phyloP scores from a whole-genome alignment of 169 alveolate genomes.

The Plasmodium ovale region DNA sequence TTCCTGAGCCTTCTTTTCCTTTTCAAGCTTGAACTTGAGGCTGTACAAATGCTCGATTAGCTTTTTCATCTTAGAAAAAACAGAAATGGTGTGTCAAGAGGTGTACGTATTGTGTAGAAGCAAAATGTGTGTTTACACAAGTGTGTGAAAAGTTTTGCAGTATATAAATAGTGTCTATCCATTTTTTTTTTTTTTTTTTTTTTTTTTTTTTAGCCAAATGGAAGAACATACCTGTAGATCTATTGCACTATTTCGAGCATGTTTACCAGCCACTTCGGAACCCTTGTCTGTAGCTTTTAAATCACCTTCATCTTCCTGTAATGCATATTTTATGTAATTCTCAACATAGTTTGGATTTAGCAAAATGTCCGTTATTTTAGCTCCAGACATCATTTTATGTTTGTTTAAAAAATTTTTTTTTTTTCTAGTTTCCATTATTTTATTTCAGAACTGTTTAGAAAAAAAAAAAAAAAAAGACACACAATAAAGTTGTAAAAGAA shows the following conservation, averaged over 20 bases:
- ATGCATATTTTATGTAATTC: slow-evolving; percentile 13
- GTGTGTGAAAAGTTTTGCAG: background rate
- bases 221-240: slow-evolving; percentile 30
- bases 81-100: background rate
- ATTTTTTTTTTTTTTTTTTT: no score
- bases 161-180: no score
- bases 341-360: slow-evolving; percentile 20
- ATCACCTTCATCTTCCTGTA: background rate
- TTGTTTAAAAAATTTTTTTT: slow-evolving; percentile 5
- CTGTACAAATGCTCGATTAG: slow-evolving; percentile 49
- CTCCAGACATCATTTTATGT: background rate
- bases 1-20: slow-evolving; percentile 47
- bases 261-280: background rate
- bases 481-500: background rate
- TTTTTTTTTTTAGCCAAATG: no score
- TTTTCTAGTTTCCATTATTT: slow-evolving; percentile 6
- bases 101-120: background rate
- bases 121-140: background rate
- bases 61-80: slow-evolving; percentile 15
- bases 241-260: background rate
- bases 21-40: slow-evolving; percentile 42
- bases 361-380: slow-evolving; percentile 9
- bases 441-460: slow-evolving; percentile 4
- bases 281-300: background rate
- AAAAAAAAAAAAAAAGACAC: slow-evolving; percentile 14